Base-by-base conservation (phyloP, 2,329 filamentous ascomycete species). In the Trichoderma hamatum region DNA sequence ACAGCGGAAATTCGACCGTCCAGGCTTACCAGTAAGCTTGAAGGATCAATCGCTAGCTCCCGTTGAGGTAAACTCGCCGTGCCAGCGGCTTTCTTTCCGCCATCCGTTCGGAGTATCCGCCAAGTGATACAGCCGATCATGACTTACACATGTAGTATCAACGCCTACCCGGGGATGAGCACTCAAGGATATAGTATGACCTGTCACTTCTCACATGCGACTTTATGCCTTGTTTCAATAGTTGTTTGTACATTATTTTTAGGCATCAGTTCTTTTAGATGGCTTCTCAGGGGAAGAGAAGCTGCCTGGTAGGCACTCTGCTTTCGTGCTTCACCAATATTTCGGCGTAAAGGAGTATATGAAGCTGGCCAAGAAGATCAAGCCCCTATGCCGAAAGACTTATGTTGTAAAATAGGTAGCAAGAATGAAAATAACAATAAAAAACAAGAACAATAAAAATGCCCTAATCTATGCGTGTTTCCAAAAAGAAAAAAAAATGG, bases 391-490 rank as follows among this genome's bases (percentile, higher is more conserved):
- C 11, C 21, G 9, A 49, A 49, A 49, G 3, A 11, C 16, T 49
- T 5, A 13, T 24, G 11, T 24, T 49, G 46, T 46, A 49, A 13
- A 49, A 14, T 49, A 49, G 39, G n/a, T 24, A 21, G 19, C 19
- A 43, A 43, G 39, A 43, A 43, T 16, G 9, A n/a, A 43, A 43
- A 10, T 2, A 43, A 43, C 19, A 60, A 28, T 11, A 63, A 28
- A 43, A 14, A n/a, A n/a, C n/a, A n/a, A n/a, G 3, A 16, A 24
- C 13, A 52, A 63, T 63, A 65, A 16, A 43, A 32, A 16, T 58
- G 36, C 54, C 14, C 13, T 36, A 46, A 32, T 67, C 63, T 59
- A 59, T 67, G 43, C 60, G 39, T 56, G n/a, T 58, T 34, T 36
- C 62, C 59, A 67, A 51, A 49, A 49, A 49, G 10, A 24, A 49